Evolutionary conservation across 805 yeast genomes (phyloP).

Genomic region (Yarrowia yakushimensis): DNA sequence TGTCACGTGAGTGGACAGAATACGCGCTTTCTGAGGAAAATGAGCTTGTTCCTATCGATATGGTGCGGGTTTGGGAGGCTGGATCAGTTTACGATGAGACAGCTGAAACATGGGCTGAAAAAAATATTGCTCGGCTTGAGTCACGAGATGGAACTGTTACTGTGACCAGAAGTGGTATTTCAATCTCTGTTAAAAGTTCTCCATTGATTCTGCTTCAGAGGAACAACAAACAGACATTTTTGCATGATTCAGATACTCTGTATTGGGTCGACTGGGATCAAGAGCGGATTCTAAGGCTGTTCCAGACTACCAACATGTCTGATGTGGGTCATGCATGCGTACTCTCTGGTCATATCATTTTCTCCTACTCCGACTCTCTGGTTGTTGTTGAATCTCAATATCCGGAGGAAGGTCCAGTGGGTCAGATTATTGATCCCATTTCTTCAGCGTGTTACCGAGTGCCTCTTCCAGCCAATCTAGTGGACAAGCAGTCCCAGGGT

Average conservation of each 20-base stretch:
- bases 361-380: neutral
- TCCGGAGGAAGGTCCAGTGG: neutral
- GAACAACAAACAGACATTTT: neutral
- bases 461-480: neutral
- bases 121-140: neutral
- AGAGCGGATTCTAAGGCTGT: neutral
- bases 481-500: neutral
- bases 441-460: neutral
- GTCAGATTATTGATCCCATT: neutral
- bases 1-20: slow-evolving; percentile 1
- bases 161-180: neutral
- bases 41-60: neutral
- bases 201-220: neutral
- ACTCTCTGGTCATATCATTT: neutral
- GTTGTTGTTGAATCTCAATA: neutral
- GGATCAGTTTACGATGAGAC: neutral
- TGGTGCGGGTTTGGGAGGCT: neutral
- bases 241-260: neutral
- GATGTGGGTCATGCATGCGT: neutral
- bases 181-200: neutral
- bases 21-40: neutral
- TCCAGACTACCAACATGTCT: neutral
- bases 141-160: neutral
- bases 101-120: neutral
- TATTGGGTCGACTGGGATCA: neutral